Evolutionary conservation across 163 green algal species (phyloP).

Genomic region (Chlorella variabilis): DNA sequence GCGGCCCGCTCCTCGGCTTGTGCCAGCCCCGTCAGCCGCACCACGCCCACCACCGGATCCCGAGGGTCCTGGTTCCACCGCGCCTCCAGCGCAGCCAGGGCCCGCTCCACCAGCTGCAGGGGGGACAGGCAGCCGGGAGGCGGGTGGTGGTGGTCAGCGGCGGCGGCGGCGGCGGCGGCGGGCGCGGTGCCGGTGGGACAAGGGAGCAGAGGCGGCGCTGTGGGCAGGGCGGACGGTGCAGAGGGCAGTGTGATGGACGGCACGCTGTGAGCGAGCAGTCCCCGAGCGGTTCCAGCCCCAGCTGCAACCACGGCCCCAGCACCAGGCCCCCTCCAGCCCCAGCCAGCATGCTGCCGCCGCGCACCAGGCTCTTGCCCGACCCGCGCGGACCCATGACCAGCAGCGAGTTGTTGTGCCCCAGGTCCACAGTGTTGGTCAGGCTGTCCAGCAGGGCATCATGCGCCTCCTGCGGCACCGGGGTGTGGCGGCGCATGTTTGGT

Average conservation of each 20-base stretch:
- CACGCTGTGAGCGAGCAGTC: too few relatives aligned
- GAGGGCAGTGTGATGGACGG: too few relatives aligned
- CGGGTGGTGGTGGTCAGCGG: background rate
- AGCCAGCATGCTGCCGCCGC: conserved; percentile 35
- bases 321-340: conserved; percentile 36
- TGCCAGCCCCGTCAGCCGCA: conserved; percentile 59
- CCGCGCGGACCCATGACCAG: conserved; percentile 61
- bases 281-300: too few relatives aligned
- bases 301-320: conserved; percentile 40
- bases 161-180: too few relatives aligned
- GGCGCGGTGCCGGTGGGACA: conserved; percentile 38
- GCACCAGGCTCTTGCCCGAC: conserved; percentile 65
- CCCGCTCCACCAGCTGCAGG: conserved; percentile 53
- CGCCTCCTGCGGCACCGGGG: conserved; percentile 8
- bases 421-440: conserved; percentile 17
- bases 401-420: conserved; percentile 51
- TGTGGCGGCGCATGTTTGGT: background rate
- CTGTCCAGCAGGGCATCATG: background rate
- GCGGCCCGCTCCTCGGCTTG: conserved; percentile 69
- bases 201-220: too few relatives aligned
- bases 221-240: too few relatives aligned
- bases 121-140: too few relatives aligned
- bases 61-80: conserved; percentile 57
- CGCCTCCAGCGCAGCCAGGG: conserved; percentile 38
- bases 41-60: conserved; percentile 39